Conservation (phyloP, 768 basidiomycete species). For the Lentinula detonsa region DNA sequence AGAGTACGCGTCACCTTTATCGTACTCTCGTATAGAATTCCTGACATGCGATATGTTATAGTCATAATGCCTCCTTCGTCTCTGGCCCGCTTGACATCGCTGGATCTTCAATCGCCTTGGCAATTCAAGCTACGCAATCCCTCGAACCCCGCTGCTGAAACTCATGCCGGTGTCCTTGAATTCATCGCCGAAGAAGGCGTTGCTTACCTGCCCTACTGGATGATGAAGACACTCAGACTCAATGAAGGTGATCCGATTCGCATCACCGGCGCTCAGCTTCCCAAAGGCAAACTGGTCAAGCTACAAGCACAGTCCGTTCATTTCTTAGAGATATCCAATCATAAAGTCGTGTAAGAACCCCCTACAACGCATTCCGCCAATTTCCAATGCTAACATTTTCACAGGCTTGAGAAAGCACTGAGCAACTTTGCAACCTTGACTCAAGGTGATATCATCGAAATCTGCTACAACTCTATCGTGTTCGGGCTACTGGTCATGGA, state of each 20-base stretch:
- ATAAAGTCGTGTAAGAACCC: slow-evolving; percentile 85
- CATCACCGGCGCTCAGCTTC: slow-evolving; percentile 80
- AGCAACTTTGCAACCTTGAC: slow-evolving; percentile 90
- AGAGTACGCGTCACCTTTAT: slow-evolving; percentile 53
- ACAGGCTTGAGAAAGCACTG: slow-evolving; percentile 88
- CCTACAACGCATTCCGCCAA: neutral
- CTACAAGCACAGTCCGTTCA: slow-evolving; percentile 93
- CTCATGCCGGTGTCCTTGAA: slow-evolving; percentile 96
- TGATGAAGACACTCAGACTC: slow-evolving; percentile 95
- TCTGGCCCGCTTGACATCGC: slow-evolving; percentile 76
- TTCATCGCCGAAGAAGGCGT: slow-evolving; percentile 97
- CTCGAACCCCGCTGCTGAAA: slow-evolving; percentile 72
- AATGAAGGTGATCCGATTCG: slow-evolving; percentile 95
- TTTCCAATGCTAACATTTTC: neutral
- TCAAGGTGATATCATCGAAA: slow-evolving; percentile 96
- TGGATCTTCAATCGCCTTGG: slow-evolving; percentile 92
- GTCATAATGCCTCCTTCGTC: slow-evolving; percentile 98
- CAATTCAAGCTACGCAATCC: slow-evolving; percentile 96
- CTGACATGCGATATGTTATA: slow-evolving; percentile 21
- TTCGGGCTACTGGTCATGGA: slow-evolving; percentile 98
- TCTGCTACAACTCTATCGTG: slow-evolving; percentile 92
- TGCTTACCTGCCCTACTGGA: slow-evolving; percentile 96
- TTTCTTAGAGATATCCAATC: slow-evolving; percentile 96
- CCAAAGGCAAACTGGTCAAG: slow-evolving; percentile 95
- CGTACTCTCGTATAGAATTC: neutral